Percentiles rank a stretch among this genome's conserved stretches.
Conservation (phyloP, 2,329 filamentous ascomycete species). For the Colletotrichum chrysophilum region DNA sequence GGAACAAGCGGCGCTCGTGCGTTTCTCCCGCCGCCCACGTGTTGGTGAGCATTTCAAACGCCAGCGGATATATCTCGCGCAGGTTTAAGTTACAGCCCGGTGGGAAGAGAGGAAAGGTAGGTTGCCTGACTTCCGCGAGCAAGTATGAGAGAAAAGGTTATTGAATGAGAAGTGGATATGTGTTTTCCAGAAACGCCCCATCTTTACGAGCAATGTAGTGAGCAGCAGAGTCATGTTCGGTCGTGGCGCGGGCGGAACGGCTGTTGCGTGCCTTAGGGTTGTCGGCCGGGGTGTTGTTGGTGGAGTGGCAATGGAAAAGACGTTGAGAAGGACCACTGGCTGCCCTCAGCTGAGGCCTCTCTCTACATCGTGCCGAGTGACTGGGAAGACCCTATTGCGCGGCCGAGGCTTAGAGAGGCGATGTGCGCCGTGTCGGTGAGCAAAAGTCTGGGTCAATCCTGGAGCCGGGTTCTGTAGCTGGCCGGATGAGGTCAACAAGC, state of each 20-base stretch:
- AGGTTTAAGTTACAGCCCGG: background rate
- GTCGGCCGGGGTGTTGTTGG: background rate
- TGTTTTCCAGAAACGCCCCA: constrained; percentile 3
- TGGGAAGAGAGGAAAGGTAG: background rate
- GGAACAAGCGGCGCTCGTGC: background rate
- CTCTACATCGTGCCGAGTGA: background rate
- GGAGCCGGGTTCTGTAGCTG: background rate
- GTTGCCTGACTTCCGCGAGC: background rate
- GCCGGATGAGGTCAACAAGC: background rate
- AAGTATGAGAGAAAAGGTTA: constrained; percentile 5
- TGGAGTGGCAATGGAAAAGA: background rate
- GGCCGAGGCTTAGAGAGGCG: background rate
- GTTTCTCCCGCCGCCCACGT: constrained; percentile 1
- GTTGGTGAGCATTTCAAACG: background rate
- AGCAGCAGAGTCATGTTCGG: constrained; percentile 13
- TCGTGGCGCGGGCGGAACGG: background rate
- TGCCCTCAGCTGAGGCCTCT: background rate
- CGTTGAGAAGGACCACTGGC: background rate
- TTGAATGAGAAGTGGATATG: constrained; percentile 11
- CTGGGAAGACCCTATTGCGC: background rate
- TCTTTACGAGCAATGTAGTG: constrained; percentile 7
- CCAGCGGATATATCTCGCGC: background rate
- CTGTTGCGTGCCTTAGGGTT: constrained; percentile 10
- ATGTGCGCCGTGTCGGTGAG: background rate
- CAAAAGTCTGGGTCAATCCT: background rate